Evolutionary conservation across 305 asterid species (phyloP).

Genomic region (Solanum hybrid): DNA sequence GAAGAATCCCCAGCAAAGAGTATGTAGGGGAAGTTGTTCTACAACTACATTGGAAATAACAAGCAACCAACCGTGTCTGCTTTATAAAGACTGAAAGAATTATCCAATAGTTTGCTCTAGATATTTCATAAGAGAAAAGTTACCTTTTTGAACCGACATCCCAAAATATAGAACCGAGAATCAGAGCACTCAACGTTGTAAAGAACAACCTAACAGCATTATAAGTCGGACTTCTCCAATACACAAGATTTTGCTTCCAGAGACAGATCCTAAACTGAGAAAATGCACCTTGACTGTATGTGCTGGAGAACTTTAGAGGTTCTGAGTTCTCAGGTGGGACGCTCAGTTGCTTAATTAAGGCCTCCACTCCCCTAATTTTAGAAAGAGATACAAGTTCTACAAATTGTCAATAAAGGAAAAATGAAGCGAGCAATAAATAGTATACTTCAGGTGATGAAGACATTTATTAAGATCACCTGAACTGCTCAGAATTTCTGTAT

Average conservation of each 20-base stretch:
- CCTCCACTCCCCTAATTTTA: slow-evolving; percentile 59
- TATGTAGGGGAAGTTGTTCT: background rate
- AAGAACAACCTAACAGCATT: slow-evolving; percentile 73
- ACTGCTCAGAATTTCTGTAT: slow-evolving; percentile 50
- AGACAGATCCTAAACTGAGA: slow-evolving; percentile 59
- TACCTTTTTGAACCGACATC: slow-evolving; percentile 75
- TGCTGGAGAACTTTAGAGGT: slow-evolving; percentile 50
- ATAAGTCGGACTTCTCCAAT: slow-evolving; percentile 84
- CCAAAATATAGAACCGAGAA: slow-evolving; percentile 79
- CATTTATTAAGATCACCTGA: background rate
- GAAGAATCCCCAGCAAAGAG: background rate
- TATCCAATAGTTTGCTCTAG: background rate
- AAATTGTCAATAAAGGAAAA: background rate
- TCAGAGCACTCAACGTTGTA: slow-evolving; percentile 59
- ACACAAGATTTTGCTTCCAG: slow-evolving; percentile 74
- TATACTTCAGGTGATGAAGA: background rate
- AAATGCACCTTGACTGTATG: slow-evolving; percentile 35
- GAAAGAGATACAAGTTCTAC: background rate
- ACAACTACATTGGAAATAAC: background rate
- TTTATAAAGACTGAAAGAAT: background rate
- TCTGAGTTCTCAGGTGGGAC: slow-evolving; percentile 53
- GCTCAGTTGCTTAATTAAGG: slow-evolving; percentile 42
- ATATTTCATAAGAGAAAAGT: background rate
- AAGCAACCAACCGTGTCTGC: background rate
- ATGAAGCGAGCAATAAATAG: background rate